These are phyloP conservation scores for Suillus placidus DNA, from an alignment of 768 basidiomycete genomes.

Conservation along the genomic window DNA sequence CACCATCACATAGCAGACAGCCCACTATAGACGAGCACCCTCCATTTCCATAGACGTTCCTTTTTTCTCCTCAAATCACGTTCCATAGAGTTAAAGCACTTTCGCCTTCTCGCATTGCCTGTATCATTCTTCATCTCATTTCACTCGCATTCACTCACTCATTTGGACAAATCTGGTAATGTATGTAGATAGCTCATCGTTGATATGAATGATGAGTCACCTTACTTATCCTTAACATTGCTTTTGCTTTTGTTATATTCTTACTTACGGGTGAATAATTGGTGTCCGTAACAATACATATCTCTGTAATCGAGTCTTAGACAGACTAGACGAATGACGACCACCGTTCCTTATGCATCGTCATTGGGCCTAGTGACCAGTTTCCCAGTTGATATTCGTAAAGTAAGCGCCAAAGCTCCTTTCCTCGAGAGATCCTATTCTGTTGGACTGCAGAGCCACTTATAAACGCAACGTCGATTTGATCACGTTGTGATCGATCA, in stretches of 20 bases:
- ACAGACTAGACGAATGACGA: neutral
- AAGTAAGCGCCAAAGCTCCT: neutral
- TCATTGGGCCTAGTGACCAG: neutral
- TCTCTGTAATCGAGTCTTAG: slow-evolving; percentile 8
- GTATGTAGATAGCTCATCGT: slow-evolving; percentile 8
- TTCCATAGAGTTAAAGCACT: neutral
- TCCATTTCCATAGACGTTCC: slow-evolving; percentile 14
- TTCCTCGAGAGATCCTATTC: neutral
- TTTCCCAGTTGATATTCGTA: neutral
- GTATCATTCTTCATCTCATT: neutral
- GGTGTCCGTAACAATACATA: neutral
- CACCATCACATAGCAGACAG: slow-evolving; percentile 32
- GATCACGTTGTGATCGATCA: no score
- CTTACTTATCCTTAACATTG: slow-evolving; percentile 6
- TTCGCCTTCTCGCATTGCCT: slow-evolving; percentile 6
- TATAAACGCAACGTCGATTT: no score
- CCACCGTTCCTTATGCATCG: neutral
- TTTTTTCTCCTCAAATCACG: neutral
- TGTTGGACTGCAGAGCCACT: neutral
- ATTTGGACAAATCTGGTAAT: slow-evolving; percentile 13
- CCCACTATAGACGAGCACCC: slow-evolving; percentile 35
- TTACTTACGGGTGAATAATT: neutral
- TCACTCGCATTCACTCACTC: slow-evolving; percentile 9
- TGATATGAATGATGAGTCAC: slow-evolving; percentile 5
- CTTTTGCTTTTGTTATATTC: slow-evolving; percentile 5